phyloP scores from a whole-genome alignment of 1,284 basidiomycete genomes.

The Rhodotorula glutinis region DNA sequence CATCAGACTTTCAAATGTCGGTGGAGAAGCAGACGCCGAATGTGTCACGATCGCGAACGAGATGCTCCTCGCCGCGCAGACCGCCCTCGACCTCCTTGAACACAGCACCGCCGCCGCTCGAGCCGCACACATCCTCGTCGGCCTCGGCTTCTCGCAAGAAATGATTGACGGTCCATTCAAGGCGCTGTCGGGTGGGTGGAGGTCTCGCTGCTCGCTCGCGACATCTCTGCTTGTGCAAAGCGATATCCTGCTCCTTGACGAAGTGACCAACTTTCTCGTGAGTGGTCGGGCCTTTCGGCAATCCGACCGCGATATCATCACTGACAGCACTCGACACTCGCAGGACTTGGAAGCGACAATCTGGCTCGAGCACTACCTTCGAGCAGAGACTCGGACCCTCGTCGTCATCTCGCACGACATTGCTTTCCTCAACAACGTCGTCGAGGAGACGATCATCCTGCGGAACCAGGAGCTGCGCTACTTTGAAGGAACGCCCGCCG shows the following conservation, averaged over 20 bases:
- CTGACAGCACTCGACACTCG: not conserved
- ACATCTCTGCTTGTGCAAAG: conserved; percentile 51
- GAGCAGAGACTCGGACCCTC: conserved; percentile 54
- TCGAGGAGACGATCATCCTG: conserved; percentile 66
- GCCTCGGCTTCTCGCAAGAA: conserved; percentile 62
- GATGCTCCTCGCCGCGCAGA: conserved; percentile 51
- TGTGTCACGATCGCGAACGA: conserved; percentile 41
- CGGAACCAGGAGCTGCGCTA: conserved; percentile 59
- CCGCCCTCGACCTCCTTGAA: conserved; percentile 52
- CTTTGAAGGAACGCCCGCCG: conserved; percentile 57
- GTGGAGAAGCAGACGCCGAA: not conserved
- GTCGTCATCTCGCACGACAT: conserved; percentile 68
- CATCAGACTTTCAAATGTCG: conserved; percentile 12
- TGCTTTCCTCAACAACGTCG: conserved; percentile 62
- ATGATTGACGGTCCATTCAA: conserved; percentile 56
- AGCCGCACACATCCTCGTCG: conserved; percentile 59
- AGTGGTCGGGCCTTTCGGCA: too few species aligned
- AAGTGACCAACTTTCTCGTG: conserved; percentile 53
- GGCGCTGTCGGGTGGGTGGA: conserved; percentile 67
- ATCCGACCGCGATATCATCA: too few species aligned
- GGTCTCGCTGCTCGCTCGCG: conserved; percentile 58
- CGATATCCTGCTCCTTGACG: conserved; percentile 52
- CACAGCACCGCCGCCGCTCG: conserved; percentile 56
- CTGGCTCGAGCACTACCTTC: conserved; percentile 58
- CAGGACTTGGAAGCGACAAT: conserved; percentile 49